Evolutionary conservation across 352 stramenopile species (phyloP).

Genomic region (Albugo candida): DNA sequence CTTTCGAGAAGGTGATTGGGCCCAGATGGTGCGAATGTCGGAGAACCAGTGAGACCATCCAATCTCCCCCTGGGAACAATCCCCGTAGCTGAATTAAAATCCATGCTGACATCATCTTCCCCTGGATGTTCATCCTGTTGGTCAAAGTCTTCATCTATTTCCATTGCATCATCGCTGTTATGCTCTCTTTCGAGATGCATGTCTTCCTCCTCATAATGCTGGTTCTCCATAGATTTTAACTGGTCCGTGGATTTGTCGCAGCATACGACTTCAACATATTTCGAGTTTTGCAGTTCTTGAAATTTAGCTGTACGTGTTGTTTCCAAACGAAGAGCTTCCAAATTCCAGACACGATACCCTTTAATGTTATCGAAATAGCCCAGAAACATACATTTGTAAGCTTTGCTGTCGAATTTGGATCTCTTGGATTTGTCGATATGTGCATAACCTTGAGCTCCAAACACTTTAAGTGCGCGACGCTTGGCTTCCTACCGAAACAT

Average conservation of each 20-base stretch:
- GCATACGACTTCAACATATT: background rate
- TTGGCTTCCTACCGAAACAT: no score
- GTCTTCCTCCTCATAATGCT: background rate
- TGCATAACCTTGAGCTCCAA: slow-evolving; percentile 6
- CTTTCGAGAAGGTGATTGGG: no score
- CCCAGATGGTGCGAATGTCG: no score
- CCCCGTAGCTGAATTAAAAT: background rate
- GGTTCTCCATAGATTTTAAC: no score
- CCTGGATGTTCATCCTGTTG: background rate
- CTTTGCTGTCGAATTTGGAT: slow-evolving; percentile 9
- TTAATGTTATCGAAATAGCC: slow-evolving; percentile 10
- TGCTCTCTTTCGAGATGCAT: background rate
- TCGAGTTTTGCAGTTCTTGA: background rate
- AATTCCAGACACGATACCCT: slow-evolving; percentile 7
- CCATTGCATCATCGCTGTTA: background rate
- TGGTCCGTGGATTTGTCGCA: background rate
- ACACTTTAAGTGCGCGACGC: slow-evolving; percentile 1
- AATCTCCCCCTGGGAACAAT: background rate
- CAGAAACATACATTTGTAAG: slow-evolving; percentile 11
- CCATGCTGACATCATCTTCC: background rate
- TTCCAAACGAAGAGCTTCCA: background rate
- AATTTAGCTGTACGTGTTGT: background rate
- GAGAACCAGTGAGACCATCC: no score
- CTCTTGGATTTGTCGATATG: slow-evolving; percentile 6
- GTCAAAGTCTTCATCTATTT: background rate